A percentile compares a stretch with the other conserved stretches of the same genome.
phyloP scores from a whole-genome alignment of 805 yeast genomes.

The Yarrowia divulgata region DNA sequence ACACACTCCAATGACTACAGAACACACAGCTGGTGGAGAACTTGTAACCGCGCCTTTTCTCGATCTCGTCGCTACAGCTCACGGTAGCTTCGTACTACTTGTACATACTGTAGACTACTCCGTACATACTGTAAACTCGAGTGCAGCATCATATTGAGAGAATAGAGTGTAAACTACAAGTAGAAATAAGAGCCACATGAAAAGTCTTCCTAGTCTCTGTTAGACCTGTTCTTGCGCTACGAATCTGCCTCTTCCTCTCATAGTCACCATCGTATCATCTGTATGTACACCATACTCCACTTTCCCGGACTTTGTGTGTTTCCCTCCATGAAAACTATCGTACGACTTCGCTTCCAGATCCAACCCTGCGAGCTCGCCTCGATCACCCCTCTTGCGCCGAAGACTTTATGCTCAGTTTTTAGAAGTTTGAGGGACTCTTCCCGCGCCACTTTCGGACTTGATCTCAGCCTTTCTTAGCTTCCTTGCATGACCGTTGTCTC shows the following conservation, averaged over 20 bases:
- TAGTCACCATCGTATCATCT: too few species aligned
- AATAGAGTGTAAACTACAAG: too few species aligned
- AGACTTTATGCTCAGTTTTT: not conserved
- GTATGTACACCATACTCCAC: not conserved
- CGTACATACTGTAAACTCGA: too few species aligned
- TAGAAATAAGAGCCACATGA: not conserved
- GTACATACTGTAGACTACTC: too few species aligned
- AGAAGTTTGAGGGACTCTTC: not conserved
- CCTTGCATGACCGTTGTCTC: constrained; percentile 8
- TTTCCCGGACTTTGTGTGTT: not conserved
- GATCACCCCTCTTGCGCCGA: not conserved
- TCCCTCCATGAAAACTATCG: not conserved
- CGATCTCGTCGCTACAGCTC: not conserved
- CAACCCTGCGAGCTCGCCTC: constrained; percentile 1
- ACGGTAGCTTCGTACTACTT: not conserved
- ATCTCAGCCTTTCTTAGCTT: not conserved
- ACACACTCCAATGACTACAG: too few species aligned
- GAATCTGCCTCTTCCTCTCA: too few species aligned
- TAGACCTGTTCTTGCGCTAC: too few species aligned
- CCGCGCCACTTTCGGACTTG: not conserved
- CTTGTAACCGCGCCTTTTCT: not conserved
- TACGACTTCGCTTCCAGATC: not conserved
- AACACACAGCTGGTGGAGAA: not conserved
- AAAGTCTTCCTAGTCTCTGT: too few species aligned
- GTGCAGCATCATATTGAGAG: constrained; percentile 3